Percentiles rank a stretch among this genome's conserved stretches.
Conservation (phyloP, 805 yeast species). For the Scheffersomyces stipitis region DNA sequence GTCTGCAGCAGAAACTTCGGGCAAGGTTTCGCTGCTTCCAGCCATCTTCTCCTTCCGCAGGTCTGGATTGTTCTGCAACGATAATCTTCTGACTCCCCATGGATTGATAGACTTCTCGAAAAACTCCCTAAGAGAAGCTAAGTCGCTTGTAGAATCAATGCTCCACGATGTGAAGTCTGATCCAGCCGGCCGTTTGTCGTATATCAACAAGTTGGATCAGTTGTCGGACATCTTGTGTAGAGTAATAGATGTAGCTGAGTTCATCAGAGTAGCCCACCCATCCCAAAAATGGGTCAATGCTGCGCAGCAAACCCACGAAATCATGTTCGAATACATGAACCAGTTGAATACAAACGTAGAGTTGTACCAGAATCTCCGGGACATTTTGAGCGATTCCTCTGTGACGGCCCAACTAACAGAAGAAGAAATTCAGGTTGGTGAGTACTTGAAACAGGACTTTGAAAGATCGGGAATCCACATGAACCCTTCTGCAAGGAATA, state of each 20-base stretch:
- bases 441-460: constrained; percentile 77
- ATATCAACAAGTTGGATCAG: constrained; percentile 69
- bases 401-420: constrained; percentile 41
- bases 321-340: constrained; percentile 93
- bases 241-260: constrained; percentile 92
- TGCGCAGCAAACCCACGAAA: constrained; percentile 85
- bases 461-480: constrained; percentile 87
- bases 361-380: constrained; percentile 58
- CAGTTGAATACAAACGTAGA: constrained; percentile 80
- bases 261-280: constrained; percentile 87
- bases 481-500: constrained; percentile 60
- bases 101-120: constrained; percentile 70
- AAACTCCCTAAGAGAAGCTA: constrained; percentile 65
- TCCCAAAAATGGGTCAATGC: constrained; percentile 64
- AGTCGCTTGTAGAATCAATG: constrained; percentile 58
- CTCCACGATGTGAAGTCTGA: constrained; percentile 36
- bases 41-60: constrained; percentile 12
- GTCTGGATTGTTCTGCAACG: constrained; percentile 75
- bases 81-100: constrained; percentile 62
- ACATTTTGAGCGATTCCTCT: constrained; percentile 47
- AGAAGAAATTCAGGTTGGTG: constrained; percentile 85
- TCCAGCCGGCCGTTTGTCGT: constrained; percentile 44
- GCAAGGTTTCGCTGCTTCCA: constrained; percentile 1
- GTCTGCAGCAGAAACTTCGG: constrained; percentile 16
- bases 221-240: constrained; percentile 86